Conservation (phyloP, 257 asterid species). For the Capsicum baccatum region DNA sequence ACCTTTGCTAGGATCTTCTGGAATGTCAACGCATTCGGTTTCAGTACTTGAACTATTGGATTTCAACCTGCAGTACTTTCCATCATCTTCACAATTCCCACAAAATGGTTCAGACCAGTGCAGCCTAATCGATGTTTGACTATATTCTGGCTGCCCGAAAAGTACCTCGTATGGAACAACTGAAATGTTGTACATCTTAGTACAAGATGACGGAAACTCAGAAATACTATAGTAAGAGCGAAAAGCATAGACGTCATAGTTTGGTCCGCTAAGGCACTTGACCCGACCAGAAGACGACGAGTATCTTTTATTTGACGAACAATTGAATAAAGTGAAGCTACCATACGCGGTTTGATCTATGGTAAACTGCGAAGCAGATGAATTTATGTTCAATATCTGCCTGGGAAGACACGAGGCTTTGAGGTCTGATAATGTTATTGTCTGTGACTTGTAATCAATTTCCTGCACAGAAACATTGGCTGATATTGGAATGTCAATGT, state of each 20-base stretch:
- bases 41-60: slow-evolving; percentile 38
- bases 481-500: slow-evolving; percentile 25
- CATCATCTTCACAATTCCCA: slow-evolving; percentile 54
- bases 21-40: slow-evolving; percentile 54
- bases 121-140: slow-evolving; percentile 30
- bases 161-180: slow-evolving; percentile 39
- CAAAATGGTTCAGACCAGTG: slow-evolving; percentile 64
- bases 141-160: slow-evolving; percentile 31
- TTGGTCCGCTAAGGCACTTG: slow-evolving; percentile 51
- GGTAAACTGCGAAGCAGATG: not conserved
- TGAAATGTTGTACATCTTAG: slow-evolving; percentile 63
- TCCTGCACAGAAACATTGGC: slow-evolving; percentile 32
- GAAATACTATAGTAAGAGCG: slow-evolving; percentile 38
- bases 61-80: slow-evolving; percentile 54
- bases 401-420: slow-evolving; percentile 42
- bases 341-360: not conserved
- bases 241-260: slow-evolving; percentile 43
- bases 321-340: slow-evolving; percentile 26
- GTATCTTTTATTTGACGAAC: not conserved
- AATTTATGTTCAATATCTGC: slow-evolving; percentile 28
- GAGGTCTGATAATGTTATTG: slow-evolving; percentile 32
- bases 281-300: slow-evolving; percentile 21
- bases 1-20: slow-evolving; percentile 36
- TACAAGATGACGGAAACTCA: slow-evolving; percentile 52
- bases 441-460: slow-evolving; percentile 43